Evolutionary conservation across 1,284 basidiomycete genomes (phyloP).

Genomic region (Boletus calvinii): DNA sequence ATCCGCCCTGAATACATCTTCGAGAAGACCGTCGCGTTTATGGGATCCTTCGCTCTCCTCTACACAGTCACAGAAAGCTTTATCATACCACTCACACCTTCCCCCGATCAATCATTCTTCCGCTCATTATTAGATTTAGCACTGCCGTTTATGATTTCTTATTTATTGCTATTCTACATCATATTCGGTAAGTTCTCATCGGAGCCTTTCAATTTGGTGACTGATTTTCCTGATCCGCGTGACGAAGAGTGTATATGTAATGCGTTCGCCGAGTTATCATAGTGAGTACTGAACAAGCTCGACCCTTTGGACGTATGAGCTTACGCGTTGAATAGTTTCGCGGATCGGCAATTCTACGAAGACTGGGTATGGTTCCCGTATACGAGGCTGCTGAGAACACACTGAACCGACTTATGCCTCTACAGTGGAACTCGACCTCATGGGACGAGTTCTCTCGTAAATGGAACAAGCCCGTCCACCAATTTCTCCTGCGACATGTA

Average conservation of each 20-base stretch:
- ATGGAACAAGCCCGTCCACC: constrained; percentile 93
- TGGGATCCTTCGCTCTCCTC: constrained; percentile 92
- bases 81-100: constrained; percentile 81
- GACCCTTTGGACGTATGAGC: neutral
- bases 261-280: constrained; percentile 89
- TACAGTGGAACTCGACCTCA: constrained; percentile 90
- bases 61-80: constrained; percentile 93
- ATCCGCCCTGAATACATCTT: constrained; percentile 91
- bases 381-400: constrained; percentile 5
- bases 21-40: constrained; percentile 93
- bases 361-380: constrained; percentile 68
- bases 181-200: constrained; percentile 61
- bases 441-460: constrained; percentile 97
- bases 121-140: constrained; percentile 83
- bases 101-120: constrained; percentile 71
- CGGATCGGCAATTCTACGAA: constrained; percentile 95
- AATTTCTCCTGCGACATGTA: constrained; percentile 92
- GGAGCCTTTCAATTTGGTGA: neutral
- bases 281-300: constrained; percentile 42
- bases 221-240: constrained; percentile 2
- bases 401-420: neutral
- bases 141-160: constrained; percentile 89
- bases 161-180: constrained; percentile 80
- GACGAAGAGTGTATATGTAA: constrained; percentile 89
- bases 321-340: constrained; percentile 60